Conservation (phyloP, 129 eudicot genomes). For the Flaveria linearis region DNA sequence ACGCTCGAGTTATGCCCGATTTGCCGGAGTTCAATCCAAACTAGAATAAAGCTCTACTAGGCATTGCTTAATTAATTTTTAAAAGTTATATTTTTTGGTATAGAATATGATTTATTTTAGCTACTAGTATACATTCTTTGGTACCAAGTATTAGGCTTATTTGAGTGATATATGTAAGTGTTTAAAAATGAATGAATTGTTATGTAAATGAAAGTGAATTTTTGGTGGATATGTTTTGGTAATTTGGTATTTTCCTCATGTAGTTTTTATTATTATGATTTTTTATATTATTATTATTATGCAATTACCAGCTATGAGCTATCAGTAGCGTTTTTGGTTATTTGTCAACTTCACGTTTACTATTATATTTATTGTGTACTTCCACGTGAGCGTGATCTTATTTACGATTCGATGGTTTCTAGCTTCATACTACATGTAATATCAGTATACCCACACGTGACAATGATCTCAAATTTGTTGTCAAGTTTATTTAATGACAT, state of each 20-base stretch:
- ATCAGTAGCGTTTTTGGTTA: conserved; percentile 20
- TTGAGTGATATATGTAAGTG: conserved; percentile 16
- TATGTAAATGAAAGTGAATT: conserved; percentile 1
- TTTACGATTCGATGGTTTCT: conserved; percentile 17
- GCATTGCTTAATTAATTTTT: not conserved
- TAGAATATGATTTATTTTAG: conserved; percentile 14
- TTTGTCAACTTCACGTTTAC: conserved; percentile 20
- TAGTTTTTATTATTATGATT: not conserved
- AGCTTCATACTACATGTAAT: not conserved
- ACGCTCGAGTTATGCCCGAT: conserved; percentile 76
- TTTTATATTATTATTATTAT: not conserved
- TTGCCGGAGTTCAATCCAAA: conserved; percentile 68
- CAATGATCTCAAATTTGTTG: not conserved
- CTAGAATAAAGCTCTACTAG: conserved; percentile 88
- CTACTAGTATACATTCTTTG: conserved; percentile 17
- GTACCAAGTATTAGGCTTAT: not conserved
- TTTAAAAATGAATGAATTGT: not conserved
- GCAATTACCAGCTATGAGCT: conserved; percentile 13
- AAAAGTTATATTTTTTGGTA: not conserved
- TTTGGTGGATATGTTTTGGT: not conserved
- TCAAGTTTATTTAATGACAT: not conserved
- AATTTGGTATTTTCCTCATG: not conserved
- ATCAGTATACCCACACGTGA: conserved; percentile 5
- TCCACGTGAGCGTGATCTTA: conserved; percentile 22
- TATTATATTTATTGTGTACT: conserved; percentile 20